These are phyloP conservation scores for Lodderomyces pseudojiufengensis DNA, from an alignment of 1,139 yeast species.

Conservation along the genomic window DNA sequence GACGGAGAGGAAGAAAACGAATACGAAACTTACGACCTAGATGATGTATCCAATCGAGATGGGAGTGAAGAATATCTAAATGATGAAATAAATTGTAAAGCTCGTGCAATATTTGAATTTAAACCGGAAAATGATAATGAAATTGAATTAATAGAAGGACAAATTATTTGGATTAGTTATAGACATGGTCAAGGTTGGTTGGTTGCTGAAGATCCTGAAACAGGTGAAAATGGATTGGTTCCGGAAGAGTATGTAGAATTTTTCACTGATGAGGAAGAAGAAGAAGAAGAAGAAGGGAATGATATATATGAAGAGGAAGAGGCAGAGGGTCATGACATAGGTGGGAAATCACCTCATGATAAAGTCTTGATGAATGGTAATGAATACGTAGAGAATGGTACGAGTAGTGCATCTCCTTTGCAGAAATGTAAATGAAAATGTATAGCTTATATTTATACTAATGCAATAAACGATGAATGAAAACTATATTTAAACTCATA, in stretches of 20 bases:
- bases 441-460: no score
- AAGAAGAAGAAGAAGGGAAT: slow-evolving; percentile 23
- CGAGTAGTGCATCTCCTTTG: no score
- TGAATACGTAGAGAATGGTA: slow-evolving; percentile 36
- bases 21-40: no score
- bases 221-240: slow-evolving; percentile 86
- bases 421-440: no score
- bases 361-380: no score
- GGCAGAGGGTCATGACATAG: no score
- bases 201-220: slow-evolving; percentile 79
- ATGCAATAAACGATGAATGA: no score
- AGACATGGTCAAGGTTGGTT: slow-evolving; percentile 99
- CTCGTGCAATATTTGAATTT: slow-evolving; percentile 86
- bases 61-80: slow-evolving; percentile 13
- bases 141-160: slow-evolving; percentile 74
- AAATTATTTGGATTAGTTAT: slow-evolving; percentile 78
- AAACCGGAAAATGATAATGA: slow-evolving; percentile 94
- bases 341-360: no score
- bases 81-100: slow-evolving; percentile 50
- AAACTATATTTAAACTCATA: no score
- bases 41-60: no score
- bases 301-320: slow-evolving; percentile 11
- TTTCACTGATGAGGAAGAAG: slow-evolving; percentile 21
- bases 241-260: slow-evolving; percentile 92
- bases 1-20: slow-evolving; percentile 5